These are phyloP conservation scores for Eimeria brunetti DNA, from an alignment of 169 alveolate species.

Conservation along the genomic window DNA sequence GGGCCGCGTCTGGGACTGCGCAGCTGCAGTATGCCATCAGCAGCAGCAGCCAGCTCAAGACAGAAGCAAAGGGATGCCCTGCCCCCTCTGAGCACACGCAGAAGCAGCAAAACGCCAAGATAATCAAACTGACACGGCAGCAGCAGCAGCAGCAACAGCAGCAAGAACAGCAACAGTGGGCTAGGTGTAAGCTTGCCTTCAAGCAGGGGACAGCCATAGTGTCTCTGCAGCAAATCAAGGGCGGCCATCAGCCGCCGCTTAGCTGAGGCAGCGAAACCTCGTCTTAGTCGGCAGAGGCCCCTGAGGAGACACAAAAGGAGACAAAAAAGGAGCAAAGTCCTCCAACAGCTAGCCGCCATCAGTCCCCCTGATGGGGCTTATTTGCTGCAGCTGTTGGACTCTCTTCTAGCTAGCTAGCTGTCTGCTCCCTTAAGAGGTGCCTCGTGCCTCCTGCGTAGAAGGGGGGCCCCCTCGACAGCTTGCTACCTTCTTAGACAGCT, in stretches of 20 bases:
- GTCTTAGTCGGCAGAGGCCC: conserved; percentile 68
- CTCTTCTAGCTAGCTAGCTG: background rate
- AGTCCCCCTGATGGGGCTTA: no score
- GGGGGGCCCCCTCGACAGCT: no score
- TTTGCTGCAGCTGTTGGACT: no score
- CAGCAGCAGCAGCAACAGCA: background rate
- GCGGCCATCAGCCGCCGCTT: conserved; percentile 67
- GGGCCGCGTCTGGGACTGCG: conserved; percentile 46
- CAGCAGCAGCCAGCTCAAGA: conserved; percentile 70
- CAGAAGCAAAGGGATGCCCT: conserved; percentile 41
- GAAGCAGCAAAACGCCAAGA: conserved; percentile 7
- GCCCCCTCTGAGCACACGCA: conserved; percentile 50
- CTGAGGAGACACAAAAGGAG: no score
- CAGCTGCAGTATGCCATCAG: conserved; percentile 73
- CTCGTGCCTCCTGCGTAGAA: background rate
- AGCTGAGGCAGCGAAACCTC: conserved; percentile 74
- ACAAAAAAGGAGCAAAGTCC: background rate
- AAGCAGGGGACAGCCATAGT: conserved; percentile 55
- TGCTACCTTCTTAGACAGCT: background rate
- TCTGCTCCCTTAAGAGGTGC: background rate
- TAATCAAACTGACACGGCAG: background rate
- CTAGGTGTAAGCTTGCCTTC: conserved; percentile 27
- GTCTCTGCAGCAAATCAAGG: conserved; percentile 57
- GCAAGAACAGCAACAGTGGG: background rate
- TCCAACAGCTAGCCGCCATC: background rate